phyloP scores from a whole-genome alignment of 148 eudicot genomes.

The Hydrangea macrophylla region DNA sequence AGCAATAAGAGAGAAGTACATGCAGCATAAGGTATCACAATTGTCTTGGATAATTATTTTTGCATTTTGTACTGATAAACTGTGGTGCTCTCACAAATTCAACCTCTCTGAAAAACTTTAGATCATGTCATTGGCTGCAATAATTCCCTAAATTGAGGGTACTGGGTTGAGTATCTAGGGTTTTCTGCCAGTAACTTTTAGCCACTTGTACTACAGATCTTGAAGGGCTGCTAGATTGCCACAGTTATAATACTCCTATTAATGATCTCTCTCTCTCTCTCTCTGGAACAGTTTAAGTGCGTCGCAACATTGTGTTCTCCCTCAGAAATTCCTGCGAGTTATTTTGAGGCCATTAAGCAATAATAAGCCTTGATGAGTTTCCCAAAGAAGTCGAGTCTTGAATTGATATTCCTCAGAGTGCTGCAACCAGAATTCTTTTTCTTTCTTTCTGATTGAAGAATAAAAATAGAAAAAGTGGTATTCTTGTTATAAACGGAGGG shows the following conservation, averaged over 20 bases:
- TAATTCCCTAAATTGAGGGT: background rate
- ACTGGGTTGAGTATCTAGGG: background rate
- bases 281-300: slow-evolving; percentile 33
- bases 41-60: slow-evolving; percentile 7
- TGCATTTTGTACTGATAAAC: background rate
- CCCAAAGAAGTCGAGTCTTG: background rate
- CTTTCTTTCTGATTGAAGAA: no score
- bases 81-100: background rate
- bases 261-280: slow-evolving; percentile 8
- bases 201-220: background rate
- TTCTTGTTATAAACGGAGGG: background rate
- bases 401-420: background rate
- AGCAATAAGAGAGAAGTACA: slow-evolving; percentile 45
- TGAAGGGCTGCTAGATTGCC: background rate
- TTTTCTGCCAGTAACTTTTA: background rate
- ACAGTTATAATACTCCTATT: background rate
- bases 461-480: no score
- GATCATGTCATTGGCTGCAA: background rate
- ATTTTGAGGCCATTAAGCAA: slow-evolving; percentile 20
- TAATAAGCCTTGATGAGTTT: slow-evolving; percentile 9
- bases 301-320: slow-evolving; percentile 35
- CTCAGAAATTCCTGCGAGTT: slow-evolving; percentile 27
- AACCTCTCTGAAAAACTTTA: background rate
- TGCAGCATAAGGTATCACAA: slow-evolving; percentile 34
- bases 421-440: background rate